Conservation (phyloP, 805 yeast species). For the Saccharomycopsis fibuligera region DNA sequence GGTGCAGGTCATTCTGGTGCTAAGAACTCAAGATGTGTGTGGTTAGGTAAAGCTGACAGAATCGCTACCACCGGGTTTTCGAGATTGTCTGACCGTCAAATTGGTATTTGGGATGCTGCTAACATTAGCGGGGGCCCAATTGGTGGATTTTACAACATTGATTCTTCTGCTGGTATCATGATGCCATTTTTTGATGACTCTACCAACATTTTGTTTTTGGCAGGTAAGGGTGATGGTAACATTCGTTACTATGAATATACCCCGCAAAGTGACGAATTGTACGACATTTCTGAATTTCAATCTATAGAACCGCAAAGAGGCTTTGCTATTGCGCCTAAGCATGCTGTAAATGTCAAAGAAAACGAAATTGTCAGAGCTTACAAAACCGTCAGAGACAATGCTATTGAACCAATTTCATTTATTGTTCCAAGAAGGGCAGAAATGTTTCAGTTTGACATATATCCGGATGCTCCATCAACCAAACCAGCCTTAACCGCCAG, state of each 20-base stretch:
- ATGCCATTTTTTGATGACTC: slow-evolving; percentile 87
- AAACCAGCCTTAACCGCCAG: slow-evolving; percentile 72
- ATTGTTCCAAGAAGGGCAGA: slow-evolving; percentile 93
- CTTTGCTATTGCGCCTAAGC: slow-evolving; percentile 82
- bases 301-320: slow-evolving; percentile 96
- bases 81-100: slow-evolving; percentile 85
- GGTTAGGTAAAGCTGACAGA: slow-evolving; percentile 86
- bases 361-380: slow-evolving; percentile 79
- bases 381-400: slow-evolving; percentile 81
- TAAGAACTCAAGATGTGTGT: slow-evolving; percentile 76
- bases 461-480: slow-evolving; percentile 82
- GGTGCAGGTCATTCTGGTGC: slow-evolving; percentile 93
- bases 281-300: slow-evolving; percentile 79
- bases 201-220: slow-evolving; percentile 74
- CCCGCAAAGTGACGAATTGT: slow-evolving; percentile 67
- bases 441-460: slow-evolving; percentile 86
- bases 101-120: slow-evolving; percentile 86
- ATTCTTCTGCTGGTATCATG: slow-evolving; percentile 86
- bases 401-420: slow-evolving; percentile 87
- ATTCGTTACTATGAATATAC: slow-evolving; percentile 83
- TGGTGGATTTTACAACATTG: slow-evolving; percentile 82
- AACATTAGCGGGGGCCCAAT: slow-evolving; percentile 75
- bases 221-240: slow-evolving; percentile 98
- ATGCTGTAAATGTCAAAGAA: slow-evolving; percentile 68
- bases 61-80: slow-evolving; percentile 93